Evolutionary conservation across 202 grass and related monocot species (phyloP), one percentile per base, ranked within the genome.

Genomic region (Tripidium arundinaceum): DNA sequence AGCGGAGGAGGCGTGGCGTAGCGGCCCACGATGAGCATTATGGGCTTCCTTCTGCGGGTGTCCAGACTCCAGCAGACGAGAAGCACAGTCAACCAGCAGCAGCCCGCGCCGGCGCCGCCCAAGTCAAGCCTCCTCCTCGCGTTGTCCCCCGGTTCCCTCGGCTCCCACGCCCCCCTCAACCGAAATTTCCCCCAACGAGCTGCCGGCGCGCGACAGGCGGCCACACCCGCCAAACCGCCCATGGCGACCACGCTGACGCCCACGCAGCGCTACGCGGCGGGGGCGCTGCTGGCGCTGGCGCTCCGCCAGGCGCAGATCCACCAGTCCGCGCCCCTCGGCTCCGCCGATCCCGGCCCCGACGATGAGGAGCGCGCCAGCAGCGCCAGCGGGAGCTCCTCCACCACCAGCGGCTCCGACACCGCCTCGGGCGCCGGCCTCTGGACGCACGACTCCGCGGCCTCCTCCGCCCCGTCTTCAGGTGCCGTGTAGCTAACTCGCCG

Each of bases 391-490:
- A 70, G 85, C 67, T 87, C 85, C 83, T 37, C 75, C 70, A 27
- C 63, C 71, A 4, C 47, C 47, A 77, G 77, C 55, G 29, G 38
- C 69, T 72, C 69, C 25, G 74, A 70, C 66, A 87, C 64, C 25
- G 72, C 62, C 58, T 43, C 21, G 16, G 81, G 74, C 46, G 28
- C 83, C 19, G 81, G 60, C 41, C 84, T 95, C 63, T 98, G 92
- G 96, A 93, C 88, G 73, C 92, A 98, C 86, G 92, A 95, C 37
- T 98, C 49, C 90, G 89, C 65, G 86, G 96, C 83, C 92, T 98
- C 66, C 92, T 98, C 77, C 96, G 90, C 74, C 96, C 96, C 79
- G 86, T 95, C 77, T 98, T 98, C 88, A 98, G 96, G 96, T 98
- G 28, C 66, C 71, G 36, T 21, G 10, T 31, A 31, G 34, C 34